A percentile compares a stretch with the other conserved stretches of the same genome.
phyloP scores from a whole-genome alignment of 2,329 filamentous ascomycete species.

The Pseudocercospora eumusae region DNA sequence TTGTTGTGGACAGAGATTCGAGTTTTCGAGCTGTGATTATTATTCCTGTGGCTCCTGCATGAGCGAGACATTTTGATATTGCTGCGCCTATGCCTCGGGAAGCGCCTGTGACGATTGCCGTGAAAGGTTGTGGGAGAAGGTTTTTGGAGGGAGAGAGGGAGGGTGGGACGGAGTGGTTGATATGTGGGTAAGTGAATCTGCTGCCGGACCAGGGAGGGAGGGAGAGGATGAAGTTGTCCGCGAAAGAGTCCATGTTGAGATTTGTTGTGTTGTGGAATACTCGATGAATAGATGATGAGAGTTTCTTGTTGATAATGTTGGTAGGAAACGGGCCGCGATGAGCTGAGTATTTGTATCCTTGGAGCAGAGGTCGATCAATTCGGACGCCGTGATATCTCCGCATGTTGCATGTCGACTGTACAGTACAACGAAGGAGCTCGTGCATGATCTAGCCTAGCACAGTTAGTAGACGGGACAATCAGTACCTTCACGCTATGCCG shows the following conservation, averaged over 20 bases:
- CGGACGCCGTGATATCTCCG: neutral
- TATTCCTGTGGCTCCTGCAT: constrained; percentile 35
- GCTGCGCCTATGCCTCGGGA: constrained; percentile 38
- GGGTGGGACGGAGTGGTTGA: constrained; percentile 3
- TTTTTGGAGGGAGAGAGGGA: constrained; percentile 2
- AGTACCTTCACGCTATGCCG: neutral
- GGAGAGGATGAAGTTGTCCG: constrained; percentile 9
- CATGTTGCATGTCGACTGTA: neutral
- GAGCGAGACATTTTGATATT: constrained; percentile 38
- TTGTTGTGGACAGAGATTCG: constrained; percentile 28
- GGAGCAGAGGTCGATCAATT: neutral
- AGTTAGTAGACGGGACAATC: neutral
- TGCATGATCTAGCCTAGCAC: neutral
- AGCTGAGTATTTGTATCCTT: neutral
- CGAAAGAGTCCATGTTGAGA: neutral
- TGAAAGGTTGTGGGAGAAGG: constrained; percentile 25
- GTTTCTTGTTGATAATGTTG: neutral
- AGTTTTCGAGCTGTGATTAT: constrained; percentile 35
- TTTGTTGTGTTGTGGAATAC: neutral
- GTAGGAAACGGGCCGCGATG: neutral
- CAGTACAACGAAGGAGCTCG: neutral
- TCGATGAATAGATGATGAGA: neutral
- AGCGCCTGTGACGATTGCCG: constrained; percentile 40
- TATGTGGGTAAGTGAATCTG: constrained; percentile 11
- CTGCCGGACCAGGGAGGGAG: constrained; percentile 13